Base-by-base conservation (phyloP, 805 yeast species). In the Yamadazyma takamatsuzukensis region DNA sequence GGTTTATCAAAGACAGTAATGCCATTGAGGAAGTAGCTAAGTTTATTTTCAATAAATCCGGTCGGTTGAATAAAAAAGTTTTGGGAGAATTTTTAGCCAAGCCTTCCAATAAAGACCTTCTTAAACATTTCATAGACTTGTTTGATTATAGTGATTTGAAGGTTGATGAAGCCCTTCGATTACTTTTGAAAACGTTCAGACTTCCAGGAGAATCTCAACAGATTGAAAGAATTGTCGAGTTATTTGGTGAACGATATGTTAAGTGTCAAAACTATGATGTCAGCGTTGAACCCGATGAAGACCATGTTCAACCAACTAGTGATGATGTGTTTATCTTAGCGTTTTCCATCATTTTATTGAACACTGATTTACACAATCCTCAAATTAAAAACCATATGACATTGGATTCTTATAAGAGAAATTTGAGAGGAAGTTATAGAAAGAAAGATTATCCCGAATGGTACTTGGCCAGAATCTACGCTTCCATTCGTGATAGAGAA, bases 201-300 rank as follows among this genome's bases (percentile, higher is more conserved):
- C 69, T 93, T 30, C 97, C 97, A 1, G 99, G 99, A 39, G 99
- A 93, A 60, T 83, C 97, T 0, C 97, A 88, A 51, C 96, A 87
- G 56, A 93, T 93, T 53, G 98, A 93, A 56, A 73, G 96, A 48
- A 76, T 90, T 11, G 82, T 93, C 18, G 97, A 90, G 49, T 68
- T 77, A 5, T 93, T 93, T 58, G 88, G 95, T 3, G 80, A 78
- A 25, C 76, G 84, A 37, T 93, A 86, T 58, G 83, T 85, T 10
- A 67, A 65, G 13, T 78, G 83, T 37, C 86, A 81, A 49, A 60
- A 61, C 5, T 33, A 30, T 7, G 17, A 24, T 10, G 27, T 15
- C 8, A 7, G 13, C 7, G 6, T 6, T 6, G 29, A 24, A 6
- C 4, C 21, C 12, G 14, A 29, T 6, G 66, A 74, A 8, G 60